A percentile compares a stretch with the other conserved stretches of the same genome.
Evolutionary conservation across 345 rosid genomes (phyloP).

Genomic region (Noccaea caerulescens): DNA sequence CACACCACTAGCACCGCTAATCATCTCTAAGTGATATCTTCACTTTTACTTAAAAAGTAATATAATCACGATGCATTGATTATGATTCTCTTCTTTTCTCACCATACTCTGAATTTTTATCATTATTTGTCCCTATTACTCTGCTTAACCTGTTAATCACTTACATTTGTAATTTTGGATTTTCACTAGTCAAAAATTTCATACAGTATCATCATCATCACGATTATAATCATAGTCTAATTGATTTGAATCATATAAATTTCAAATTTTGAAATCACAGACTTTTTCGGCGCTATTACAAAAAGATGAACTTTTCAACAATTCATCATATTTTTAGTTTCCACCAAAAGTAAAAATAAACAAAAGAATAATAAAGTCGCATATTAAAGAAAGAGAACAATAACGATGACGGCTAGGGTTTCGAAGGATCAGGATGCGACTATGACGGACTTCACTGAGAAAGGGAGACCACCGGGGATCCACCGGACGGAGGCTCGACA

Average conservation of each 20-base stretch:
- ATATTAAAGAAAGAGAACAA: no score
- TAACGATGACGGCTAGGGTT: no score
- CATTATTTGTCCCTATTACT: neutral
- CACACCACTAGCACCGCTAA: conserved; percentile 36
- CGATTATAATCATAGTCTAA: conserved; percentile 27
- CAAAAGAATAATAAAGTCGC: no score
- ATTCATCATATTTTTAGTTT: neutral
- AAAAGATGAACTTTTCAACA: conserved; percentile 14
- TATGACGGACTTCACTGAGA: no score
- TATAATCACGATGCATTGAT: neutral
- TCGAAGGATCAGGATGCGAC: no score
- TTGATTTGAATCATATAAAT: neutral
- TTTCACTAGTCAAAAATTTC: neutral
- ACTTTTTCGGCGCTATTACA: conserved; percentile 22
- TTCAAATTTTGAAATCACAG: neutral
- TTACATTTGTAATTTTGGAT: conserved; percentile 17
- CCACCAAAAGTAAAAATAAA: conserved; percentile 23
- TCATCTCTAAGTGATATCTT: conserved; percentile 21
- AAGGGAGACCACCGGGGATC: no score
- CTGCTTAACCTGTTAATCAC: neutral
- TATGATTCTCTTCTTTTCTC: neutral
- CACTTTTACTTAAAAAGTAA: conserved; percentile 33
- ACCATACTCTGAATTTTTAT: neutral
- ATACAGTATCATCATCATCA: conserved; percentile 19
- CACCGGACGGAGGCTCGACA: no score